phyloP scores from a whole-genome alignment of 2,329 filamentous ascomycete genomes.

The Ceratocystis alfenasii region DNA sequence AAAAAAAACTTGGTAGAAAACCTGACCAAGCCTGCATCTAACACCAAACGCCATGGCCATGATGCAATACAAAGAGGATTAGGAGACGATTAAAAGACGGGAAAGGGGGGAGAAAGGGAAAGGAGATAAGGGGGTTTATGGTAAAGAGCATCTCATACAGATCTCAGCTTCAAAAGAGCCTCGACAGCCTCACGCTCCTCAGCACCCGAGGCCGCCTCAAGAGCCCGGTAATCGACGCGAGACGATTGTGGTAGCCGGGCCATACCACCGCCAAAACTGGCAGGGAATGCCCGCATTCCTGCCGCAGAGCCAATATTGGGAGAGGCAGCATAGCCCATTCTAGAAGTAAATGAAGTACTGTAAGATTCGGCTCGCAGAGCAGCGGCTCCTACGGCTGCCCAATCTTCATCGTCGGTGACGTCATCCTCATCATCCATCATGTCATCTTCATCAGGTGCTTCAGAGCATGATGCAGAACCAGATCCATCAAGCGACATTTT shows the following conservation, averaged over 20 bases:
- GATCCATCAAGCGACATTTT: conserved; percentile 79
- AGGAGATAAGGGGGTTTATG: conserved; percentile 14
- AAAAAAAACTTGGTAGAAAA: conserved; percentile 14
- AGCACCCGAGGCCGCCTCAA: conserved; percentile 46
- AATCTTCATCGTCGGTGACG: conserved; percentile 90
- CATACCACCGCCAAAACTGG: conserved; percentile 36
- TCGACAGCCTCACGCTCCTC: conserved; percentile 75
- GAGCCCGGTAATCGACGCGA: conserved; percentile 19
- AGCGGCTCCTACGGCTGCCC: conserved; percentile 78
- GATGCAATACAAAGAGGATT: conserved; percentile 12
- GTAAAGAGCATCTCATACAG: conserved; percentile 45
- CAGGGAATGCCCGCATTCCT: conserved; percentile 39
- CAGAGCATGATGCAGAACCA: conserved; percentile 61
- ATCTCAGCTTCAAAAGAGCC: conserved; percentile 68
- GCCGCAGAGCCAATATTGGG: conserved; percentile 38
- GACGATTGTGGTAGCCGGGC: conserved; percentile 41
- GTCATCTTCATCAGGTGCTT: conserved; percentile 53
- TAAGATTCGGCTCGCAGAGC: conserved; percentile 62
- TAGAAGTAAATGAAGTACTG: conserved; percentile 38
- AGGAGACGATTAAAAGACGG: conserved; percentile 7
- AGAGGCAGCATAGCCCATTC: conserved; percentile 32
- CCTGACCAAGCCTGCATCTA: conserved; percentile 8
- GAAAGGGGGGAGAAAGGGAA: neutral
- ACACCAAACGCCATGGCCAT: conserved; percentile 17
- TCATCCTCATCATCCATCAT: conserved; percentile 71